Conservation (phyloP, 441 rosid species). For the Arabidopsis lyrata region DNA sequence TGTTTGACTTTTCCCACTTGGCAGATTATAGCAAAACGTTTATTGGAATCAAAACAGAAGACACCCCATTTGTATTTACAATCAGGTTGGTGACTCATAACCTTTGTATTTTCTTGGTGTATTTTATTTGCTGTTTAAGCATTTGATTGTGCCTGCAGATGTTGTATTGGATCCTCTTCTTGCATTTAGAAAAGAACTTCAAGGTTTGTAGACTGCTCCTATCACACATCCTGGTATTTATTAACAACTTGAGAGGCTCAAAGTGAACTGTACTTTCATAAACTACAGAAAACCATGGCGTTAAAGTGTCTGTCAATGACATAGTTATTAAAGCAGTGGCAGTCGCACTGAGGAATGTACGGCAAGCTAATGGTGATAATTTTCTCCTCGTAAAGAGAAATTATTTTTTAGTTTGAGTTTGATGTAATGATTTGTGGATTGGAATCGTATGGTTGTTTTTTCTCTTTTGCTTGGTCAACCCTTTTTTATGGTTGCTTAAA, state of each 20-base stretch:
- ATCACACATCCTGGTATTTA: slow-evolving; percentile 13
- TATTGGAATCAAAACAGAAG: slow-evolving; percentile 95
- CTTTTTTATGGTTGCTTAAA: slow-evolving; percentile 40
- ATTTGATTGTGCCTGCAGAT: slow-evolving; percentile 59
- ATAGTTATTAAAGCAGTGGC: slow-evolving; percentile 96
- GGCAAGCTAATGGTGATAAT: slow-evolving; percentile 90
- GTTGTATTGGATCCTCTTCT: slow-evolving; percentile 95
- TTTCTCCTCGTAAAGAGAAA: slow-evolving; percentile 13
- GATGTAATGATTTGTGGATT: slow-evolving; percentile 30
- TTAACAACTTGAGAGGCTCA: slow-evolving; percentile 35
- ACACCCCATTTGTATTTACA: slow-evolving; percentile 92
- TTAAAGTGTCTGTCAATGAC: slow-evolving; percentile 95
- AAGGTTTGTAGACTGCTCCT: slow-evolving; percentile 61
- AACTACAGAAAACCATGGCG: slow-evolving; percentile 80
- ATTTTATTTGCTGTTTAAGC: slow-evolving; percentile 39
- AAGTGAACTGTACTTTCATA: slow-evolving; percentile 40
- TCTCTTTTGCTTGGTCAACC: slow-evolving; percentile 18
- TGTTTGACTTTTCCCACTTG: slow-evolving; percentile 34
- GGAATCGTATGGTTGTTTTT: slow-evolving; percentile 8
- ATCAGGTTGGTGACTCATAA: slow-evolving; percentile 61
- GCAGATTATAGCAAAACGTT: slow-evolving; percentile 89
- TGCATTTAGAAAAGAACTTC: slow-evolving; percentile 88
- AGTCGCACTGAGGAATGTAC: slow-evolving; percentile 79
- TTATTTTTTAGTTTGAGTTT: slow-evolving; percentile 13
- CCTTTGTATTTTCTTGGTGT: slow-evolving; percentile 29